These are phyloP conservation scores for Penicillium sp. DNA, from an alignment of 2,329 filamentous ascomycete genomes.

Conservation along the genomic window DNA sequence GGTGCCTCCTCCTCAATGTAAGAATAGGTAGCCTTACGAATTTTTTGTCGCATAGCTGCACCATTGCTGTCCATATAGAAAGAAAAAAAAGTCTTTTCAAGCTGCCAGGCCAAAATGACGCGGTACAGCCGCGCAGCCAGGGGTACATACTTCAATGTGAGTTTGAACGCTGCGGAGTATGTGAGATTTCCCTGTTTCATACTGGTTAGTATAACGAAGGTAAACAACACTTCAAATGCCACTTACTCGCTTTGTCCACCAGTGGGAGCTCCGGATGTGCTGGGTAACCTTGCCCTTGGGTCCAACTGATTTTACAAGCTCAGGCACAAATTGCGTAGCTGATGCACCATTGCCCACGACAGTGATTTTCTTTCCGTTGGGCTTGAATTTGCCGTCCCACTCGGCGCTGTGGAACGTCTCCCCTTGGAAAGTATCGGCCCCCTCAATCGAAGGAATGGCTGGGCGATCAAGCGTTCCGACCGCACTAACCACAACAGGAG, in stretches of 20 bases:
- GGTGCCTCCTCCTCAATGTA: slow-evolving; percentile 8
- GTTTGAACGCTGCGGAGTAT: slow-evolving; percentile 10
- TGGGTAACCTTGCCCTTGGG: slow-evolving; percentile 11
- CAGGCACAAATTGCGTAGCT: slow-evolving; percentile 17
- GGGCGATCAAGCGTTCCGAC: slow-evolving; percentile 15
- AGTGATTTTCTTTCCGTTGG: slow-evolving; percentile 7
- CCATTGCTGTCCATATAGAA: slow-evolving; percentile 4
- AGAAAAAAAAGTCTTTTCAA: slow-evolving; percentile 7
- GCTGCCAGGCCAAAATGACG: not conserved
- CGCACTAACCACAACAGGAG: slow-evolving; percentile 12
- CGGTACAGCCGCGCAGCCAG: slow-evolving; percentile 6
- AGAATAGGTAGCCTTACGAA: not conserved
- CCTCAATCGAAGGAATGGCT: slow-evolving; percentile 31
- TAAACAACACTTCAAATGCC: not conserved
- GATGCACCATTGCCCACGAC: slow-evolving; percentile 15
- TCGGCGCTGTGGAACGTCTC: slow-evolving; percentile 31
- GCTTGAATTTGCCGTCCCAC: slow-evolving; percentile 25
- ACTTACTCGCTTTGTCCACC: slow-evolving; percentile 15
- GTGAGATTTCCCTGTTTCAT: slow-evolving; percentile 6
- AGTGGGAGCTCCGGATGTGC: slow-evolving; percentile 13
- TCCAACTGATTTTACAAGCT: slow-evolving; percentile 11
- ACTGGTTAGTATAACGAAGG: not conserved
- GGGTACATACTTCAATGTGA: slow-evolving; percentile 4
- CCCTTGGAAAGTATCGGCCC: slow-evolving; percentile 26
- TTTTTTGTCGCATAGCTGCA: not conserved